Evolutionary conservation across 768 basidiomycete species (phyloP).

Genomic region (Pleurotus giganteus): DNA sequence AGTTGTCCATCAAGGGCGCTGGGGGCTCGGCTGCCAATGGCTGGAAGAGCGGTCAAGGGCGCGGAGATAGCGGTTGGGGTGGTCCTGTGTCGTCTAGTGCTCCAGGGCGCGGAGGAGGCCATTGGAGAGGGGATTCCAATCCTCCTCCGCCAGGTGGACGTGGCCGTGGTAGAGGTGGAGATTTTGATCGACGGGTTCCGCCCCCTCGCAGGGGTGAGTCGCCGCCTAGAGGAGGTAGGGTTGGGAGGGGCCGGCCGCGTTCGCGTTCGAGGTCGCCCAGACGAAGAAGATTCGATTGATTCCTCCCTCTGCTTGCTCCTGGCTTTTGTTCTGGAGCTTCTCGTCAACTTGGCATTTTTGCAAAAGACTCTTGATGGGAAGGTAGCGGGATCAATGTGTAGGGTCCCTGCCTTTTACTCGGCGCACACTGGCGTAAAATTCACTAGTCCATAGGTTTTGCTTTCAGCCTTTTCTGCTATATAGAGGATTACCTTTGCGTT

Average conservation of each 20-base stretch:
- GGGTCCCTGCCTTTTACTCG: no score
- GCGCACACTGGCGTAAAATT: no score
- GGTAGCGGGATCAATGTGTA: no score
- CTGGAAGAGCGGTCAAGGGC: slow-evolving; percentile 31
- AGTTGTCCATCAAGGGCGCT: slow-evolving; percentile 52
- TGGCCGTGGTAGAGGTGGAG: slow-evolving; percentile 30
- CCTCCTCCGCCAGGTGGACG: slow-evolving; percentile 41
- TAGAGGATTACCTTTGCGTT: no score
- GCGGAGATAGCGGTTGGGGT: slow-evolving; percentile 50
- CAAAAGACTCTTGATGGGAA: no score
- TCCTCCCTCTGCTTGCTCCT: background rate
- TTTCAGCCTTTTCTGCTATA: no score
- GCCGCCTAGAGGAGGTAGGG: slow-evolving; percentile 41
- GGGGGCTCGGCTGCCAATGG: slow-evolving; percentile 29
- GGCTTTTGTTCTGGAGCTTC: no score
- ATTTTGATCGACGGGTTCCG: slow-evolving; percentile 45
- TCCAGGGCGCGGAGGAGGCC: slow-evolving; percentile 57
- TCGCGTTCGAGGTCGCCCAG: slow-evolving; percentile 39
- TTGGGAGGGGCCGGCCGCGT: slow-evolving; percentile 31
- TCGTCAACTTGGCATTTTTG: no score
- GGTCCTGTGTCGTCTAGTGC: slow-evolving; percentile 33
- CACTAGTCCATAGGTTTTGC: no score
- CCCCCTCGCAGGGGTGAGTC: slow-evolving; percentile 46
- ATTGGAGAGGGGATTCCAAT: slow-evolving; percentile 75
- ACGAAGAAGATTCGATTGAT: slow-evolving; percentile 35